Evolutionary conservation across 1,139 yeast species (phyloP).

Genomic region (Candida anutae): DNA sequence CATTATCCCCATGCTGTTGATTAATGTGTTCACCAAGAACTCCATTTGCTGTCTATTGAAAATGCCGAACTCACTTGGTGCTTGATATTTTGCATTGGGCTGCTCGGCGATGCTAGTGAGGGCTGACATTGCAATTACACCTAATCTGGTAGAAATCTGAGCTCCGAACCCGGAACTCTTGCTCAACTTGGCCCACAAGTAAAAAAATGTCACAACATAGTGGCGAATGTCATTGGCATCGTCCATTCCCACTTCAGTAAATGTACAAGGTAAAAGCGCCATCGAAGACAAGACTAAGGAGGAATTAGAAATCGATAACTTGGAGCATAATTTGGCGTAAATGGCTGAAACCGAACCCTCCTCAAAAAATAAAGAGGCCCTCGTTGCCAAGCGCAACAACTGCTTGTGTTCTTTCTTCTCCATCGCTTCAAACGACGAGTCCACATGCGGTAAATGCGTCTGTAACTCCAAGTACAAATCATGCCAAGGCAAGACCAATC

Average conservation of each 20-base stretch:
- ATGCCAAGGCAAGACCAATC: conserved; percentile 46
- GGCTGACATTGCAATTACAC: conserved; percentile 51
- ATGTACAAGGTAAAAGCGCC: conserved; percentile 42
- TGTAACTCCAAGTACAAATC: conserved; percentile 34
- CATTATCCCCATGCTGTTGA: conserved; percentile 45
- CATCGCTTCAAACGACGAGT: conserved; percentile 21
- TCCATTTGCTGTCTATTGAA: conserved; percentile 56
- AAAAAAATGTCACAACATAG: conserved; percentile 60
- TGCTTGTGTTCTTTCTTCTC: conserved; percentile 38
- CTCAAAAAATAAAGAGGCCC: conserved; percentile 41
- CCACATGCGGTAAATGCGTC: conserved; percentile 26
- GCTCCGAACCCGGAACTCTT: conserved; percentile 56
- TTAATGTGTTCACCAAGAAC: conserved; percentile 47
- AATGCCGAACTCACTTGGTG: conserved; percentile 44
- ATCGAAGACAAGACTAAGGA: conserved; percentile 51
- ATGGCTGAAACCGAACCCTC: conserved; percentile 29
- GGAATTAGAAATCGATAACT: conserved; percentile 54
- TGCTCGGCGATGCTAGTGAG: conserved; percentile 25
- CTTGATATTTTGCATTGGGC: conserved; percentile 6
- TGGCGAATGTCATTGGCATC: conserved; percentile 39
- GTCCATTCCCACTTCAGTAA: conserved; percentile 15
- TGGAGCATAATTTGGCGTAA: conserved; percentile 31
- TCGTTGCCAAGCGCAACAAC: conserved; percentile 37
- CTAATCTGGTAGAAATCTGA: conserved; percentile 59
- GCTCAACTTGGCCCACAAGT: conserved; percentile 62